Percentiles rank a stretch among this genome's conserved stretches.
Evolutionary conservation across 225 moss, liverwort and hornwort species (phyloP).

Genomic region (Pseudisothecium myosuroides): DNA sequence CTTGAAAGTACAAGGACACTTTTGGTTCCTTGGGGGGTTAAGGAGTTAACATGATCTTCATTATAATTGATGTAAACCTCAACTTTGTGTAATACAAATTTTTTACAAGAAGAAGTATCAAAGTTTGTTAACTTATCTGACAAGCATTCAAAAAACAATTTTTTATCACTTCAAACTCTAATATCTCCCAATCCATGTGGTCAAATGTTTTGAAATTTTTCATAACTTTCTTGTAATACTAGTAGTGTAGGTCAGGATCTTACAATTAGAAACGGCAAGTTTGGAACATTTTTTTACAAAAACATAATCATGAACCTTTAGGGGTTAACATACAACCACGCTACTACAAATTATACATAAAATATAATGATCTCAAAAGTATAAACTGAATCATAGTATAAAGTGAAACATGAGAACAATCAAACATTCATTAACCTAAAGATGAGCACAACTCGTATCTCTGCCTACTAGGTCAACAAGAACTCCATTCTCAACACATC

Average conservation of each 20-base stretch:
- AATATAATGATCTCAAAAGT: not conserved
- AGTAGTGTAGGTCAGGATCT: not conserved
- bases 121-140: rapidly evolving
- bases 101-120: not conserved
- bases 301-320: not conserved
- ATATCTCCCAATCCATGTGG: not conserved
- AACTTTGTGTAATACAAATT: not conserved
- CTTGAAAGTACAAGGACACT: too few species aligned
- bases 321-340: not conserved
- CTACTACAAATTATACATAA: not conserved
- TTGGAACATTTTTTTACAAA: not conserved
- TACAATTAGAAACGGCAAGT: not conserved
- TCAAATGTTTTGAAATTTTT: not conserved
- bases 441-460: not conserved
- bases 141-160: too few species aligned
- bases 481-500: not conserved
- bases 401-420: not conserved
- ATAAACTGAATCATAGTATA: not conserved
- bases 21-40: too few species aligned
- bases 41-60: not conserved
- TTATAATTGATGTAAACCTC: not conserved
- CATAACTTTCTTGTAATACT: not conserved
- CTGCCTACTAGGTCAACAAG: not conserved
- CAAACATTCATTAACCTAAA: not conserved
- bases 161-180: not conserved